Conservation (phyloP, 495 filamentous ascomycete genomes). For the Penicillium coprophilum region DNA sequence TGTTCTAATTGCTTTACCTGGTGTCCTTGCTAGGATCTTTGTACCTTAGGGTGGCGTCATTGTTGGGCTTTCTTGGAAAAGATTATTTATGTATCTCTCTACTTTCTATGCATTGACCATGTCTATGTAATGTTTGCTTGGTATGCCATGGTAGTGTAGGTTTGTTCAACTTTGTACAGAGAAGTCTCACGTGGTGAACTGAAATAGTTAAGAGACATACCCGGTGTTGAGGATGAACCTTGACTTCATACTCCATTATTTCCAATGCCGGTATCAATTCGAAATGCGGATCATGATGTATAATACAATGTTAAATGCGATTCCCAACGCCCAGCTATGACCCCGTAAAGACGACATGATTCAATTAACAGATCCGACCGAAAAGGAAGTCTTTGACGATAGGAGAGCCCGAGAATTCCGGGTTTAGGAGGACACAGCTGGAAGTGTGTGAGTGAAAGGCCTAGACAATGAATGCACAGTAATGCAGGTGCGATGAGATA, state of each 20-base stretch:
- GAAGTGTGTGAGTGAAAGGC: not conserved
- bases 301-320: not conserved
- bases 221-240: not conserved
- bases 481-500: constrained; percentile 7
- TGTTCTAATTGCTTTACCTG: not conserved
- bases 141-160: not conserved
- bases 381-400: constrained; percentile 74
- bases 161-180: not conserved
- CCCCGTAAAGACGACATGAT: not conserved
- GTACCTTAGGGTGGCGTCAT: not conserved
- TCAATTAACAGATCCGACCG: constrained; percentile 35
- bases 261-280: not conserved
- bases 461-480: not conserved
- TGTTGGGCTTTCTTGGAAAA: not conserved
- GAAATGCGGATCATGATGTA: not conserved
- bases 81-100: not conserved
- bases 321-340: not conserved
- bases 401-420: constrained; percentile 66
- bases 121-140: not conserved
- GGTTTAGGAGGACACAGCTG: constrained; percentile 67
- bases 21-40: not conserved
- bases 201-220: not conserved
- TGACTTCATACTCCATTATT: not conserved
- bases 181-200: not conserved
- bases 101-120: not conserved